Percentiles rank a stretch among this genome's conserved stretches.
Evolutionary conservation across 108 stramenopile species (phyloP).

Genomic region (Bacterosira constricta): DNA sequence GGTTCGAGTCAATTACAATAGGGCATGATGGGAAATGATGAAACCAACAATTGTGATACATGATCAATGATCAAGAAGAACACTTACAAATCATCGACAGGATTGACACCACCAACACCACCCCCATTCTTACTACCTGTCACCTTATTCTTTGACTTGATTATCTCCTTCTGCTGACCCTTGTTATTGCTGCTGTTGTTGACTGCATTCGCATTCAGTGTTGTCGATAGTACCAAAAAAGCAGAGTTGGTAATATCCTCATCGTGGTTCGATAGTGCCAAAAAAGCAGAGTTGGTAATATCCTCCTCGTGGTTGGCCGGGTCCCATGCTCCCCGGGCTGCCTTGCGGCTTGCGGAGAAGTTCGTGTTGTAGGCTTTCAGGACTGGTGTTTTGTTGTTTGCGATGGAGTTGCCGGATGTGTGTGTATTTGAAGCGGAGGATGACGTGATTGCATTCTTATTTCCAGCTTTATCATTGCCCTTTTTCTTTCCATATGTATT

Average conservation of each 20-base stretch:
- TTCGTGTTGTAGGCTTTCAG: no score
- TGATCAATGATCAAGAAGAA: no score
- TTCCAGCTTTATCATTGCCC: not conserved
- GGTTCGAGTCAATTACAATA: no score
- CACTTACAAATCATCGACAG: conserved; percentile 50
- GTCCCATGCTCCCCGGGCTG: conserved; percentile 77
- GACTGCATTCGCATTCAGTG: not conserved
- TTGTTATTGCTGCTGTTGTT: not conserved
- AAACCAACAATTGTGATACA: no score
- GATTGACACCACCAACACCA: conserved; percentile 19
- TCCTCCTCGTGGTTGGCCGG: conserved; percentile 69
- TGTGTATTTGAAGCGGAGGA: conserved; percentile 54
- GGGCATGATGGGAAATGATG: no score
- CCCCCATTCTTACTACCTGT: not conserved
- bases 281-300: conserved; percentile 81
- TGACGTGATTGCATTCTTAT: not conserved
- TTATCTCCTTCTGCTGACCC: not conserved
- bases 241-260: conserved; percentile 83
- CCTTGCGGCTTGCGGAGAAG: no score
- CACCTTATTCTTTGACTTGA: conserved; percentile 1
- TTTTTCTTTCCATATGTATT: no score
- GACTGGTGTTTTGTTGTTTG: no score
- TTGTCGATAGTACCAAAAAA: conserved; percentile 57
- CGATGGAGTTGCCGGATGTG: no score
- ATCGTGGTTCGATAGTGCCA: conserved; percentile 60